These are phyloP conservation scores for Aquilaria agallochum DNA, from an alignment of 441 rosid genomes.

Conservation along the genomic window DNA sequence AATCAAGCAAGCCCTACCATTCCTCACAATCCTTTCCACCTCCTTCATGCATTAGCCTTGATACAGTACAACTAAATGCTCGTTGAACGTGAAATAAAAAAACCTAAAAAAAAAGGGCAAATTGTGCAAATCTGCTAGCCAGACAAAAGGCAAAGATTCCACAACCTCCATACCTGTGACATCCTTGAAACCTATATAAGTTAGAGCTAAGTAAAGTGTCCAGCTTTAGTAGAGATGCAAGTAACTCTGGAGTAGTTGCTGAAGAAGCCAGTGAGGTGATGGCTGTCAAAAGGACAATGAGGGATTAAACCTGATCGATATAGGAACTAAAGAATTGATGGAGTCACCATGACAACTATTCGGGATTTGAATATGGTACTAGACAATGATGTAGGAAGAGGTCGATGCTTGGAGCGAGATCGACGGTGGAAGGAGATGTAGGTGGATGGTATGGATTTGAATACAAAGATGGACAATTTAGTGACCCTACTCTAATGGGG, in stretches of 20 bases:
- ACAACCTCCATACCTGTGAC: conserved; percentile 82
- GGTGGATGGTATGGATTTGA: too few relatives aligned
- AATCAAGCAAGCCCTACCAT: conserved; percentile 54
- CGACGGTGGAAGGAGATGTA: too few relatives aligned
- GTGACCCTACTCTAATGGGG: too few relatives aligned
- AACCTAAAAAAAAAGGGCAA: conserved; percentile 69
- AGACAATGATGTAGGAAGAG: too few relatives aligned
- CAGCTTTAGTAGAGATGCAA: conserved; percentile 82
- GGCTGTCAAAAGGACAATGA: conserved; percentile 38
- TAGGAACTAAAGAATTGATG: conserved; percentile 19
- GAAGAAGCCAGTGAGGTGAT: conserved; percentile 38
- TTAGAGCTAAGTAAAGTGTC: conserved; percentile 74
- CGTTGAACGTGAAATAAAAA: conserved; percentile 66
- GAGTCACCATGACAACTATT: too few relatives aligned
- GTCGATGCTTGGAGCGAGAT: too few relatives aligned
- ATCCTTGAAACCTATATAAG: conserved; percentile 47
- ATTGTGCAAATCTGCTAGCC: conserved; percentile 72
- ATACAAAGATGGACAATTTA: too few relatives aligned
- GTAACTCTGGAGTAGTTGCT: conserved; percentile 64
- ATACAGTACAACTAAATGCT: conserved; percentile 51
- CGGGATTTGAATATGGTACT: too few relatives aligned
- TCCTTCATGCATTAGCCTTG: conserved; percentile 51
- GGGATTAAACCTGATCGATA: conserved; percentile 50
- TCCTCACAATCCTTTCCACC: conserved; percentile 84
- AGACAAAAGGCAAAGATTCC: conserved; percentile 73